Evolutionary conservation across 139 green algal genomes (phyloP).

Genomic region (Chlamydomonas sphaeroides): DNA sequence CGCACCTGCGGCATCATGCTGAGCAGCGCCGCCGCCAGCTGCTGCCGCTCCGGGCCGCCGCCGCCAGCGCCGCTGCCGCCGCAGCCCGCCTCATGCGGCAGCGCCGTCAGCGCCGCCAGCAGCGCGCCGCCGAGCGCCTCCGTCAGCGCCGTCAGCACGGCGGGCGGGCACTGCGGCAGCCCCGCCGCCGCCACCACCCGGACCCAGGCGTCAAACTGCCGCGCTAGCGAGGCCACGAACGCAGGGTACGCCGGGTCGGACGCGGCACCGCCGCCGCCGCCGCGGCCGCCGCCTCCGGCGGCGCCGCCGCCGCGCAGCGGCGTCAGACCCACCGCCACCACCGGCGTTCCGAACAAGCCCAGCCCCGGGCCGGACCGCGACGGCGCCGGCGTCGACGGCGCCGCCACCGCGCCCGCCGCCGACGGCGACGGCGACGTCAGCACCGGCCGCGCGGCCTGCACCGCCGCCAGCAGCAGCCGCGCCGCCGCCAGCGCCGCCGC

Average conservation of each 20-base stretch:
- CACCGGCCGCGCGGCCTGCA: background rate
- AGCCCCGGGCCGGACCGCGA: background rate
- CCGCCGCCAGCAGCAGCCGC: constrained; percentile 22
- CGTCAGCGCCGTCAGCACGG: constrained; percentile 2
- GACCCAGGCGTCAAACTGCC: constrained; percentile 11
- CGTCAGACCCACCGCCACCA: constrained; percentile 2
- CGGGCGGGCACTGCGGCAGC: constrained; percentile 30
- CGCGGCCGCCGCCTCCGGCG: background rate
- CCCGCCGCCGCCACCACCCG: background rate
- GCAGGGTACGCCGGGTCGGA: background rate
- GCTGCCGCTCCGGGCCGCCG: constrained; percentile 2
- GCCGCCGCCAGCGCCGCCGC: constrained; percentile 17
- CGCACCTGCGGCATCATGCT: constrained; percentile 17
- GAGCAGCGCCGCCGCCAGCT: constrained; percentile 26
- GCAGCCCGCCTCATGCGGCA: background rate
- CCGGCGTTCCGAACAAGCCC: no score
- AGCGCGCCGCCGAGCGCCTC: constrained; percentile 36
- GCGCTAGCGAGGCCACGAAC: background rate
- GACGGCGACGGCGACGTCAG: background rate
- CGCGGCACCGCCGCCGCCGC: background rate
- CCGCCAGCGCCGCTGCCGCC: background rate
- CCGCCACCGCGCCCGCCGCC: background rate
- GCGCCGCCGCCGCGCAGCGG: background rate
- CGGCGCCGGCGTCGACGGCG: background rate
- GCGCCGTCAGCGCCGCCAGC: constrained; percentile 32